phyloP scores from a whole-genome alignment of 2,329 filamentous ascomycete genomes.

The Epicoccum sorghinum region DNA sequence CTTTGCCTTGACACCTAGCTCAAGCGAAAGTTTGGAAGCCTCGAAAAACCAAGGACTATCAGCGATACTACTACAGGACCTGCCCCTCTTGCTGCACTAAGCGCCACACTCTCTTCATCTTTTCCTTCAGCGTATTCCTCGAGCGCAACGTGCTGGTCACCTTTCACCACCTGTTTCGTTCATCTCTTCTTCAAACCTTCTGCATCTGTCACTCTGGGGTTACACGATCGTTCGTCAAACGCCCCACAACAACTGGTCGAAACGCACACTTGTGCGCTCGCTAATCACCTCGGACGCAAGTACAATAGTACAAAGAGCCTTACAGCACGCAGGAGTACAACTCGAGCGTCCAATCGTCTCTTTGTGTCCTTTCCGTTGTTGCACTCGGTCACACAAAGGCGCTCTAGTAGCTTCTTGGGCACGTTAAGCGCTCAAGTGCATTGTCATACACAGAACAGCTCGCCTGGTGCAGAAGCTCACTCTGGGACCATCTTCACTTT shows the following conservation, averaged over 20 bases:
- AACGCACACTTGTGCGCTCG: slow-evolving; percentile 7
- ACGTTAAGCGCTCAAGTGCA: background rate
- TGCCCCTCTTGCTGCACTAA: background rate
- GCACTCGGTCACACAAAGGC: background rate
- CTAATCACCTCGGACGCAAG: background rate
- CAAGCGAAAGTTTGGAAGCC: background rate
- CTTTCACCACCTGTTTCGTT: background rate
- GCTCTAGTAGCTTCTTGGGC: background rate
- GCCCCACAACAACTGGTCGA: slow-evolving; percentile 8
- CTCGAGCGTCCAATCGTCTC: background rate
- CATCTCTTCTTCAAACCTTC: background rate
- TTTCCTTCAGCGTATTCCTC: background rate
- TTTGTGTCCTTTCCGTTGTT: background rate
- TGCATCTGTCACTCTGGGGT: slow-evolving; percentile 14
- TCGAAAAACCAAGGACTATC: background rate
- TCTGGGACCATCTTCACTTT: slow-evolving; percentile 3
- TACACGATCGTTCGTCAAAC: slow-evolving; percentile 12
- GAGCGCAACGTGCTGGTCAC: background rate
- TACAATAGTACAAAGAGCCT: background rate
- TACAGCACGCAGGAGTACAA: background rate
- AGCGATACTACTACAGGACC: background rate
- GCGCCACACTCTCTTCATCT: background rate
- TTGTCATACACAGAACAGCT: background rate
- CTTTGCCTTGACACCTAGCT: slow-evolving; percentile 9
- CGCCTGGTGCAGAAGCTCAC: background rate